Evolutionary conservation across 192 early-diverging fungal genomes (phyloP).

Genomic region (Backusella morwellensis): DNA sequence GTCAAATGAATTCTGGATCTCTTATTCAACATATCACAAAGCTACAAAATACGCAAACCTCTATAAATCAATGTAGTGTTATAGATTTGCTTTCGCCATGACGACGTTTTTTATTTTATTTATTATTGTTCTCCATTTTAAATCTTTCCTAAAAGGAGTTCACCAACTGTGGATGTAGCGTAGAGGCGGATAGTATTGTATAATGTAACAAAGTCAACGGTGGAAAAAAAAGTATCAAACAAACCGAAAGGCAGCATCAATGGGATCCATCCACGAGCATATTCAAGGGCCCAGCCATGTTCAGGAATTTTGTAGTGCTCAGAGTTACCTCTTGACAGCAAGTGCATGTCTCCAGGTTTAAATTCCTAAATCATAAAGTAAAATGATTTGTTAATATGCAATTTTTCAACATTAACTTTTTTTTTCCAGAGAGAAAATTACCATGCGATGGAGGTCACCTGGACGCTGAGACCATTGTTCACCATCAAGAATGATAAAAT

Average conservation of each 20-base stretch:
- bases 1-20: too few species aligned
- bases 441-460: conserved; percentile 37
- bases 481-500: conserved; percentile 47
- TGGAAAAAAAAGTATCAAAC: conserved; percentile 39
- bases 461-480: conserved; percentile 46
- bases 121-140: conserved; percentile 9
- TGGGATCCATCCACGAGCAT: conserved; percentile 45
- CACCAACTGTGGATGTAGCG: conserved; percentile 26
- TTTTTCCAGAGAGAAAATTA: neutral
- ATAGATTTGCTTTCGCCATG: neutral
- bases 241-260: conserved; percentile 46
- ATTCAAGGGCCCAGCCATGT: conserved; percentile 42
- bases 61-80: neutral
- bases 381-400: neutral
- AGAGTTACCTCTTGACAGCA: conserved; percentile 34
- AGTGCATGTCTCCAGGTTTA: conserved; percentile 40
- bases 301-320: conserved; percentile 49
- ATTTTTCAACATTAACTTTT: too few species aligned
- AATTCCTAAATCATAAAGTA: conserved; percentile 23
- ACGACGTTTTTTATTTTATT: neutral
- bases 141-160: conserved; percentile 34
- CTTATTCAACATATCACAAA: too few species aligned
- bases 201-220: conserved; percentile 37
- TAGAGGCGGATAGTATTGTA: conserved; percentile 38
- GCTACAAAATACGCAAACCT: too few species aligned